Evolutionary conservation across 192 early-diverging fungal species (phyloP), one percentile per base, ranked within the genome.

Genomic region (Dimargaris cristalligena): DNA sequence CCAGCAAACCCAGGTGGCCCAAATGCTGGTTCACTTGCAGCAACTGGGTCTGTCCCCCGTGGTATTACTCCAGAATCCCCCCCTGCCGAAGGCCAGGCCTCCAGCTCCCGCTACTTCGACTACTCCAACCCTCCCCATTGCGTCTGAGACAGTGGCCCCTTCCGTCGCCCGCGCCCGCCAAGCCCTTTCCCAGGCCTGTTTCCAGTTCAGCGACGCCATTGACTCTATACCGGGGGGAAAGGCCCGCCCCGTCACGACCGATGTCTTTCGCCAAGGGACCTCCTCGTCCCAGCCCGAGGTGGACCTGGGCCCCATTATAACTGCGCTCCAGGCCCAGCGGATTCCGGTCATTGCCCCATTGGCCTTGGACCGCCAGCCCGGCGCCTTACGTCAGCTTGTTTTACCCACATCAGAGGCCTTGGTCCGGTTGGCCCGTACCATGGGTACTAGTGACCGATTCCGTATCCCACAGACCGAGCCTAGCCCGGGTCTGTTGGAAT

Each of bases 21-120:
- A 56, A 34, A 56, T 32, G 54, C 34, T 56, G 29, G 54, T 56
- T 18, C 10, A 56, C 54, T 23, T 56, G 54, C 31, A 3, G 9
- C 54, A 29, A 1, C 23, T 56, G 54, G 54, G 54, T 14, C 54
- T 56, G 26, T 29, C 34, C 16, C 54, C 54, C 2, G 54, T 56
- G 3, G 54, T 56, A 20, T 13, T 56, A 20, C 54, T 41, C 16
- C 38, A 41, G 16, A 6, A 6, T 10, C 16, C 8, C 16, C 16
- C 6, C 38, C 6, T 16, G 6, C 38, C 8, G 6, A 41, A 6
- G 8, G 38, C 38, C 38, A n/a, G n/a, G n/a, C n/a, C n/a, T n/a
- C n/a, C n/a, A n/a, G 38, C 8, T 6, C 38, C 38, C 8, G 38
- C 38, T 41, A 16, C 38, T 16, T 10, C 38, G 8, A 41, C 38